Base-by-base conservation (phyloP, 192 early-diverging fungal species). In the Entomortierella parvispora region DNA sequence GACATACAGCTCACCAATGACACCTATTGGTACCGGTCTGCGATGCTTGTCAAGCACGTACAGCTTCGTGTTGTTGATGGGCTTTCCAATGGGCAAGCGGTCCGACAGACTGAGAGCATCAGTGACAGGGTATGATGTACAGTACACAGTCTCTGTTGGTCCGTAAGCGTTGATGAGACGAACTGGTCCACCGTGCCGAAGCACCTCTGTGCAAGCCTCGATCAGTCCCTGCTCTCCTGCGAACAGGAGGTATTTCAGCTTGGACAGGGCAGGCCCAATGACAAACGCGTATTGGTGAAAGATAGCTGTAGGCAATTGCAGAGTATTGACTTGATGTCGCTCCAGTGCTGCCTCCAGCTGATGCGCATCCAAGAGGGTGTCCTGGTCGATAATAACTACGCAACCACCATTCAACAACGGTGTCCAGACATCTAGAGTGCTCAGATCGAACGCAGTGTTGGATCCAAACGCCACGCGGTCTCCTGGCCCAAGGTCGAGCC, bases 341-440 rank as follows among this genome's bases (percentile, higher is more conserved):
- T 55, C 53, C 28, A 55, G 32, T 32, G 31, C 53, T 15, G 8
- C 32, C 17, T n/a, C 53, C 29, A 55, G 53, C 17, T 32, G 26
- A 34, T 55, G 53, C 17, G 53, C 22, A 55, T 55, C 29, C 53
- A 55, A 32, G 28, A 32, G 12, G 53, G 28, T 55, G 14, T 55
- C 32, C 22, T n/a, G 26, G 53, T 55, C 53, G 53, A 55, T 17
- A 17, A 55, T 34, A 32, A 55, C 53, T n/a, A 55, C 18, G 32
- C 53, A 26, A 55, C 22, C 53, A n/a, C 53, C 53, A n/a, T 55
- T 33, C 18, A 55, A 31, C 17, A 55, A 31, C 20, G 53, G 17
- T 55, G 15, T 34, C 53, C 53, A 55, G 32, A 55, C 28, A 55
- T 55, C 53, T 34, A 26, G 28, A 17, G 53, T 55, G 53, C 53